Percentiles rank a stretch among this genome's conserved stretches.
These are phyloP conservation scores for Leccinum rimulosum DNA, from an alignment of 768 basidiomycete genomes.

Conservation along the genomic window DNA sequence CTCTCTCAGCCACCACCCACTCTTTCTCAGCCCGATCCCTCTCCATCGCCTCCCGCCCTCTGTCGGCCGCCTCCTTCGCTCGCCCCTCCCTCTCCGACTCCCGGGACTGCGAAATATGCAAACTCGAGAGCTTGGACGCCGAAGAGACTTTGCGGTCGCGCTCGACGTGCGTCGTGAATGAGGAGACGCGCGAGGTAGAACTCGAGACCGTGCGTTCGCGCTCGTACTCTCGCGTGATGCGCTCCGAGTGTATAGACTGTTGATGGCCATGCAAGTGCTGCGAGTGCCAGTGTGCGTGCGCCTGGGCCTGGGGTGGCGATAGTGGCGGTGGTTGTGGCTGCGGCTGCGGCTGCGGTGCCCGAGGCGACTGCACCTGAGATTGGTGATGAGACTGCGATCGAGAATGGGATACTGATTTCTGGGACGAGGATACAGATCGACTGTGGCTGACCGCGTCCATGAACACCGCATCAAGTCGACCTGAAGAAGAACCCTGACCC, in stretches of 20 bases:
- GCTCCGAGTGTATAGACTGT: conserved; percentile 24
- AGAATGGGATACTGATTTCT: conserved; percentile 10
- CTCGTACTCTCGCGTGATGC: conserved; percentile 19
- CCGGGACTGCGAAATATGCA: conserved; percentile 18
- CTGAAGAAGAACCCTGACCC: conserved; percentile 29
- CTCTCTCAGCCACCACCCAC: conserved; percentile 13
- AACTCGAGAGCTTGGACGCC: conserved; percentile 38
- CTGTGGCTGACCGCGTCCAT: conserved; percentile 31
- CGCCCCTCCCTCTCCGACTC: conserved; percentile 26
- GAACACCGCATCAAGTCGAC: conserved; percentile 25
- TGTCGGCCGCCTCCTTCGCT: conserved; percentile 18
- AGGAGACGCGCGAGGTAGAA: conserved; percentile 25
- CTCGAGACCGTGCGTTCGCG: conserved; percentile 25
- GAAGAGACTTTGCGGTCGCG: conserved; percentile 26
- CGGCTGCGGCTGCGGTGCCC: neutral
- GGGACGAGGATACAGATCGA: conserved; percentile 22
- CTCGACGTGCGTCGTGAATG: conserved; percentile 20
- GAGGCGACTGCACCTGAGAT: neutral
- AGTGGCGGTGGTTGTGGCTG: neutral
- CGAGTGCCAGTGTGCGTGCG: conserved; percentile 1
- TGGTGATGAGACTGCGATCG: conserved; percentile 17
- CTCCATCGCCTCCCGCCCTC: conserved; percentile 17
- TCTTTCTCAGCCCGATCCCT: conserved; percentile 18
- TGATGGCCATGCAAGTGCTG: neutral
- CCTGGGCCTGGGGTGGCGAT: neutral